A percentile compares a stretch with the other conserved stretches of the same genome.
Conservation (phyloP, 1,284 basidiomycete species). For the Ceratobasidium theobromae region DNA sequence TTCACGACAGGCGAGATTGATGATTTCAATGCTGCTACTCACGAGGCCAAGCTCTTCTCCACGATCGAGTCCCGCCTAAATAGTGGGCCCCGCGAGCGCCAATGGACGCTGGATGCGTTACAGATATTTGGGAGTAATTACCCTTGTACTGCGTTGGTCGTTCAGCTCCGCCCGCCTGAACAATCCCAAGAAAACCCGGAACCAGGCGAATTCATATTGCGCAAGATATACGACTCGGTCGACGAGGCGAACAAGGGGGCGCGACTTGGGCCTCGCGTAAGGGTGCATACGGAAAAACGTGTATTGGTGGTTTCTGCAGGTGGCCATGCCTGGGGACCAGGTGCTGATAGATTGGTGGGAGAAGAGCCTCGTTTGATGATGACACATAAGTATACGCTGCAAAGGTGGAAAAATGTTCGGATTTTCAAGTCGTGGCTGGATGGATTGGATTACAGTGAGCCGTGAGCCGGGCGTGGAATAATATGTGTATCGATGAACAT, state of each 20-base stretch:
- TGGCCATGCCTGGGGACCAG: background rate
- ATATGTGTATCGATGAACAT: no score
- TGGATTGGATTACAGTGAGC: background rate
- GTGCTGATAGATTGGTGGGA: no score
- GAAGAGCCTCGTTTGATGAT: background rate
- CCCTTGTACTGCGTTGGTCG: background rate
- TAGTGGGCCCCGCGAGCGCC: background rate
- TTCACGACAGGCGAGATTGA: background rate
- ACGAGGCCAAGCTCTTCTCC: background rate
- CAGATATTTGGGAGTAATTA: background rate
- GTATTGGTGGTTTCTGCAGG: background rate
- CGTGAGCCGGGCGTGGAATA: no score
- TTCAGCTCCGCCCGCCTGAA: background rate
- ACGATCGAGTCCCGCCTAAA: background rate
- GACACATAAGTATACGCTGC: slow-evolving; percentile 5
- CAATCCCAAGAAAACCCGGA: background rate
- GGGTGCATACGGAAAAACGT: background rate
- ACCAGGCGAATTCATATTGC: background rate
- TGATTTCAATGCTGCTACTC: background rate
- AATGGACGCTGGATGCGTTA: background rate
- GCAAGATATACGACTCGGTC: background rate
- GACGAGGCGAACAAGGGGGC: background rate
- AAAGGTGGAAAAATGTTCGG: slow-evolving; percentile 19
- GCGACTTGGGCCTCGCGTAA: background rate
- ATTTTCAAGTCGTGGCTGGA: slow-evolving; percentile 12